Base-by-base conservation (phyloP, 139 green algal species). In the Haematococcus lacustris region DNA sequence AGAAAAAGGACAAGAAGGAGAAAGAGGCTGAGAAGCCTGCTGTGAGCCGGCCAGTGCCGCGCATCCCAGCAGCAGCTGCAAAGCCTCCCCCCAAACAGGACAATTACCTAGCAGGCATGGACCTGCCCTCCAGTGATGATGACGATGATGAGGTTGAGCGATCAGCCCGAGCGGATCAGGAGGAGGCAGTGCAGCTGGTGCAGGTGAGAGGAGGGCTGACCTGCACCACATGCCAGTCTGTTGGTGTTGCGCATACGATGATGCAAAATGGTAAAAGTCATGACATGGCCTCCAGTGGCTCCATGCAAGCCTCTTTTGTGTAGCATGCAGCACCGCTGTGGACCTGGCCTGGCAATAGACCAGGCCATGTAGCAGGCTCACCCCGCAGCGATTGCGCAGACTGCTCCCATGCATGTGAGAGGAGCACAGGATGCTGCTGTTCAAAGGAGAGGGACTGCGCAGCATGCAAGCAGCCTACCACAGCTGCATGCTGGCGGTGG, bases 51-150 rank as follows among this genome's bases (percentile, higher is more conserved):
- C 35, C 76, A 72, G 38, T 23, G 33, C 40, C 51, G 13, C 3
- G 21, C 23, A 71, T 25, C 33, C 74, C 38, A 30, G 62, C 5
- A 73, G 62, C 2, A 72, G 83, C 61, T 7, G 32, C 47, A 33
- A 70, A 70, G 64, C 13, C 5, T 2, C 35, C 37, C 3, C 13
- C 63, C 13, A 37, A 35, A 51, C 3, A 2, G 4, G 67, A 25
- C 47, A 80, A 88, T 72, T 98, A 98, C 78, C 76, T 97, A 13
- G 91, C 78, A 0, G 95, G 91, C 40, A 87, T 98, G n/a, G 94
- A 98, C 81, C 77, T 98, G 68, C 94, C 95, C 0, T 90, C 89
- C 2, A 89, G 77, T 32, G 87, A 92, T 0, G 76, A 81, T 2
- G 87, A 92, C 7, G 85, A 88, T 7, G 91, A 96, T 30, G 86